Conservation (phyloP, 371 early-diverging fungal genomes). For the Lichtheimia hyalospora region DNA sequence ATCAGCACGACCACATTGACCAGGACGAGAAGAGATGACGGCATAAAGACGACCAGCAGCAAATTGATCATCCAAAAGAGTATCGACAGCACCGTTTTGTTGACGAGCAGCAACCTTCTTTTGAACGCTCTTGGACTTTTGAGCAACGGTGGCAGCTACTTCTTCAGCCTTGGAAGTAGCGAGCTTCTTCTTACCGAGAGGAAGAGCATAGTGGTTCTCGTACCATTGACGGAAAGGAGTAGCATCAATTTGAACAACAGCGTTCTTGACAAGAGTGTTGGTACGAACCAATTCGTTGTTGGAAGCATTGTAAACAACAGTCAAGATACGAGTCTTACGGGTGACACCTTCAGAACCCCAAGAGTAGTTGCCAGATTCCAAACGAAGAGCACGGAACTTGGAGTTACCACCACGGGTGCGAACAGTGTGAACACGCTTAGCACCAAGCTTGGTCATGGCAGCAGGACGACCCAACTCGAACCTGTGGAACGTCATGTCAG, state of each 20-base stretch:
- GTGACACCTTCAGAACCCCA: slow-evolving; percentile 96
- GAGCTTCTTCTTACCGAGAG: slow-evolving; percentile 87
- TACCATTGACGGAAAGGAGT: slow-evolving; percentile 99
- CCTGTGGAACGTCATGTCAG: slow-evolving; percentile 51
- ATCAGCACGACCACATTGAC: slow-evolving; percentile 98
- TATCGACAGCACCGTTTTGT: slow-evolving; percentile 82
- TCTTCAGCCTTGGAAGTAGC: slow-evolving; percentile 46
- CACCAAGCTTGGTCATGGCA: slow-evolving; percentile 96
- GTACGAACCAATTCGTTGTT: slow-evolving; percentile 99
- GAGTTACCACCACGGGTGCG: slow-evolving; percentile 97
- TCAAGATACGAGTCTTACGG: slow-evolving; percentile 95
- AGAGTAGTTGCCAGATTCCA: slow-evolving; percentile 97
- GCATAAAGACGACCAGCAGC: slow-evolving; percentile 96
- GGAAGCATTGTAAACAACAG: slow-evolving; percentile 99
- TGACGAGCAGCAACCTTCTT: slow-evolving; percentile 89
- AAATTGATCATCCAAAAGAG: slow-evolving; percentile 92
- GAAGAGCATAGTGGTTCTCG: slow-evolving; percentile 92
- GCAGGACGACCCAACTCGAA: slow-evolving; percentile 98
- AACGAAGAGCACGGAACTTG: slow-evolving; percentile 98
- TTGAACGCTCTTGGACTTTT: slow-evolving; percentile 85
- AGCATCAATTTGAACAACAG: slow-evolving; percentile 98
- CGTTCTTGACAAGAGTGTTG: slow-evolving; percentile 99
- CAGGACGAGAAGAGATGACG: slow-evolving; percentile 96
- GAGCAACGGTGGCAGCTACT: not conserved
- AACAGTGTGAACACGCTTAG: slow-evolving; percentile 90